Evolutionary conservation across 2,329 filamentous ascomycete genomes (phyloP).

Genomic region (Beauveria sp.): DNA sequence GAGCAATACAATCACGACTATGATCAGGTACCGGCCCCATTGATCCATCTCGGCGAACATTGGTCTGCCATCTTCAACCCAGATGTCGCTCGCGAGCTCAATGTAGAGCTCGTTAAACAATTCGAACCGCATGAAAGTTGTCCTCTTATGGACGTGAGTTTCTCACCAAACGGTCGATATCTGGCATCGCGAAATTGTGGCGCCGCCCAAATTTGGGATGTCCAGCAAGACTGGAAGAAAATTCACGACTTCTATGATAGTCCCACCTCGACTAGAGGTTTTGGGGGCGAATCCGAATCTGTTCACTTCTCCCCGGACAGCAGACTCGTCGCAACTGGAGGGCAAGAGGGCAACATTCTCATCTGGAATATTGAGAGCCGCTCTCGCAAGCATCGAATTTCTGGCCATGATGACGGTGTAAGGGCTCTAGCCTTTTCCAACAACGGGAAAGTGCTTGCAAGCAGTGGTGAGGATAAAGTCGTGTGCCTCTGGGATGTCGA

Average conservation of each 20-base stretch:
- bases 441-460: not conserved
- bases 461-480: not conserved
- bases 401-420: not conserved
- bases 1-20: not conserved
- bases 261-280: not conserved
- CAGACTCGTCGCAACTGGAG: not conserved
- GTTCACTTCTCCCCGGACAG: not conserved
- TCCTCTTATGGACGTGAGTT: not conserved
- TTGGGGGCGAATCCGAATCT: not conserved
- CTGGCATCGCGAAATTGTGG: not conserved
- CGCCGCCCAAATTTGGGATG: not conserved
- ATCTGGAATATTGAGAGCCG: not conserved
- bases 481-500: not conserved
- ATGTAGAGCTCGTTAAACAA: not conserved
- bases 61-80: not conserved
- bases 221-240: not conserved
- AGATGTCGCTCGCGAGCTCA: not conserved
- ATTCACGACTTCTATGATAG: not conserved
- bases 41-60: not conserved
- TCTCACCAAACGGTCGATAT: not conserved
- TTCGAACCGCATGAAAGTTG: not conserved
- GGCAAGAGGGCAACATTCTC: not conserved
- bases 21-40: not conserved
- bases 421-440: not conserved
- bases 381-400: not conserved